Conservation (phyloP, 75 land plant genomes). For the Cunninghamia lanceolata region DNA sequence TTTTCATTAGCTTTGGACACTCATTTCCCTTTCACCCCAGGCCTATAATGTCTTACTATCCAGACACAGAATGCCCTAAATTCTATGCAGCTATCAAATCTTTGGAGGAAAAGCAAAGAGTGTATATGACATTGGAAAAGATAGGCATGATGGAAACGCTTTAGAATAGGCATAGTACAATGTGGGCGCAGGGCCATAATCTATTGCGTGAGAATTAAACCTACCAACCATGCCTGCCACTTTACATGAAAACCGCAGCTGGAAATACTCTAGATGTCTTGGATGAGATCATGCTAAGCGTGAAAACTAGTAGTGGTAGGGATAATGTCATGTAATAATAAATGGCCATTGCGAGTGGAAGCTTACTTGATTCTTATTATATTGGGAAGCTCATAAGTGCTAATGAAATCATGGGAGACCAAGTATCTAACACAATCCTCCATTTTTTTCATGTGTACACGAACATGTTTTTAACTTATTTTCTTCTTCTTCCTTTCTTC, state of each 20-base stretch:
- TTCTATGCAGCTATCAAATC: not conserved
- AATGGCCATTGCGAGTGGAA: not conserved
- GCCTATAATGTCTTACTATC: not conserved
- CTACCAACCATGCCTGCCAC: not conserved
- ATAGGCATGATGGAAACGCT: not conserved
- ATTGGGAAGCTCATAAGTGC: not conserved
- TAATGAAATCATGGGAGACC: not conserved
- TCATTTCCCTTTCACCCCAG: not conserved
- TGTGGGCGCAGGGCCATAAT: not conserved
- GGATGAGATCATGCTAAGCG: not conserved
- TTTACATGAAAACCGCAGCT: not conserved
- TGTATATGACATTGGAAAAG: not conserved
- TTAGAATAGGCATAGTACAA: not conserved
- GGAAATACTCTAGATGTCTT: not conserved
- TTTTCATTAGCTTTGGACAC: too few relatives aligned
- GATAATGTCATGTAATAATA: not conserved
- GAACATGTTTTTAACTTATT: not conserved
- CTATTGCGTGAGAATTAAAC: not conserved
- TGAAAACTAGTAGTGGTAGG: not conserved
- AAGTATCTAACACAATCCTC: not conserved
- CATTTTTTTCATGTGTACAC: not conserved
- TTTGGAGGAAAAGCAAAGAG: not conserved
- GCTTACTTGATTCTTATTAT: not conserved
- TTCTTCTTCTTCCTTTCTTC: too few relatives aligned
- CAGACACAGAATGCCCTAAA: not conserved